Evolutionary conservation across 2,329 filamentous ascomycete species (phyloP).

Genomic region (Cylindrodendrum hubeiense): DNA sequence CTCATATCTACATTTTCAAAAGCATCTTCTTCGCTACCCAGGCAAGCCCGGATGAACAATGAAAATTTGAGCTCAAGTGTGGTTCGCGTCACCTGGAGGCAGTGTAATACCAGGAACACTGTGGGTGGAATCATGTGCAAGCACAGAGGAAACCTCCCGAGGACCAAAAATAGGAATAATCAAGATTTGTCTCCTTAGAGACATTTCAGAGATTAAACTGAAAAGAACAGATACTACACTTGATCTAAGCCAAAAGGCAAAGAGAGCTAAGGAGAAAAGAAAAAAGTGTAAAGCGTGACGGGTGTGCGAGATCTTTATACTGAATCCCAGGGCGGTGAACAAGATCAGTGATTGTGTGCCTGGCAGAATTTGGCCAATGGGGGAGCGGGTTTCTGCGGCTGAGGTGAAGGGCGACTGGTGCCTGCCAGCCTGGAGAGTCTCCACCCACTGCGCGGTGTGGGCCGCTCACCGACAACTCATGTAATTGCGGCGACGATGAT

Average conservation of each 20-base stretch:
- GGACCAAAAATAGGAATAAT: constrained; percentile 79
- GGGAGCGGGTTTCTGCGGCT: background rate
- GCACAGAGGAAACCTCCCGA: constrained; percentile 54
- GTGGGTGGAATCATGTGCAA: constrained; percentile 55
- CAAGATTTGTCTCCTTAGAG: constrained; percentile 77
- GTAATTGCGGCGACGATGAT: background rate
- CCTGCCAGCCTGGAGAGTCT: constrained; percentile 12
- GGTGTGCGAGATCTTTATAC: constrained; percentile 44
- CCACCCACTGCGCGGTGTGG: constrained; percentile 19
- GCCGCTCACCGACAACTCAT: background rate
- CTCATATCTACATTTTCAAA: no score
- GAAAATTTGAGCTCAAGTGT: constrained; percentile 49
- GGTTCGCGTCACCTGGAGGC: constrained; percentile 59
- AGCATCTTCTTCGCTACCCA: constrained; percentile 62
- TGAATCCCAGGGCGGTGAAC: constrained; percentile 33
- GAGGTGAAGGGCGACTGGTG: constrained; percentile 1
- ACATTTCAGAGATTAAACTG: constrained; percentile 95
- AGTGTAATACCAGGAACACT: constrained; percentile 62
- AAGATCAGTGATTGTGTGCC: constrained; percentile 15
- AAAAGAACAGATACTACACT: constrained; percentile 97
- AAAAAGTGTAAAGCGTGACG: constrained; percentile 37
- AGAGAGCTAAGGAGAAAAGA: constrained; percentile 56
- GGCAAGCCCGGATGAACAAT: constrained; percentile 54
- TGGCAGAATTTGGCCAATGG: constrained; percentile 38
- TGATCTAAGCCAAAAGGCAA: constrained; percentile 82